These are phyloP conservation scores for Persicaria maculosa DNA, from an alignment of 148 eudicot genomes.

Conservation along the genomic window DNA sequence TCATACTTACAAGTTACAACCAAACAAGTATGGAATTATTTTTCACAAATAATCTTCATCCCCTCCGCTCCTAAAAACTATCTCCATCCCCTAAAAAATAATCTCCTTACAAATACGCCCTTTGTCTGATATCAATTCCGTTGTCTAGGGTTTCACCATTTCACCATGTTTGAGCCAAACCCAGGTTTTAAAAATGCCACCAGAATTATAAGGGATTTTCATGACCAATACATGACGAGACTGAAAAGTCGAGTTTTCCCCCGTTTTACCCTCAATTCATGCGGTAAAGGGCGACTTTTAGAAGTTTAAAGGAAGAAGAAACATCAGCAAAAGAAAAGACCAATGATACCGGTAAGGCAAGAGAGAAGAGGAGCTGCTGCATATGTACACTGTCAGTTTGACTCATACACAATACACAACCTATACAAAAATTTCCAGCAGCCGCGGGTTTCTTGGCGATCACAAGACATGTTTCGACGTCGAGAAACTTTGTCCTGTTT, in stretches of 20 bases:
- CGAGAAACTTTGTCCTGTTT: background rate
- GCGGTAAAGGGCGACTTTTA: background rate
- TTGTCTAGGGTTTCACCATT: no score
- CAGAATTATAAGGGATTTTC: background rate
- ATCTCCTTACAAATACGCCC: no score
- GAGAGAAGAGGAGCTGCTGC: background rate
- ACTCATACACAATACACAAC: constrained; percentile 18
- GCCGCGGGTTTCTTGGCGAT: constrained; percentile 20
- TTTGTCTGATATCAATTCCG: no score
- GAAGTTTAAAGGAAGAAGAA: background rate
- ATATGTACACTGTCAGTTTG: constrained; percentile 6
- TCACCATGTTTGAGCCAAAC: background rate
- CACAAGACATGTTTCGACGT: constrained; percentile 1
- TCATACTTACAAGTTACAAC: no score
- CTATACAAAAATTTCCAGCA: constrained; percentile 24
- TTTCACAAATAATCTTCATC: no score
- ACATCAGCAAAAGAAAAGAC: background rate
- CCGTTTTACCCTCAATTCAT: background rate
- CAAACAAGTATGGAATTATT: no score
- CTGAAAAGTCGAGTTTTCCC: background rate
- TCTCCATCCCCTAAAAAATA: no score
- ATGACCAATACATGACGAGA: background rate
- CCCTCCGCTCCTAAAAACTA: no score
- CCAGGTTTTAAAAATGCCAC: background rate
- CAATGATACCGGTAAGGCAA: background rate